Conservation (phyloP, 306 rosid species). For the Coriaria nepalensis region DNA sequence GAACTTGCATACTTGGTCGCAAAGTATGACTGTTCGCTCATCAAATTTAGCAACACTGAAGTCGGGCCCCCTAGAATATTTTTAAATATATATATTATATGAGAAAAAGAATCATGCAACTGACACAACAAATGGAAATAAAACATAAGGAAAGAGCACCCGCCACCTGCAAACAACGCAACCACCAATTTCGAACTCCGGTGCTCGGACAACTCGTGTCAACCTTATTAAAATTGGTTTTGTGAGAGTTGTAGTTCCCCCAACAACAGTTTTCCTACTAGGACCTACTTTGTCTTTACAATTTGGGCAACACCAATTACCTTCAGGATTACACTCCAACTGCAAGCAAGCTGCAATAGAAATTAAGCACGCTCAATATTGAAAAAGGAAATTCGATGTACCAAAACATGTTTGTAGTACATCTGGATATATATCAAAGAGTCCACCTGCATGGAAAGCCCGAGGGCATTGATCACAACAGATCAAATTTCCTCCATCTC, state of each 20-base stretch:
- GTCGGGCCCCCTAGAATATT: conserved; percentile 54
- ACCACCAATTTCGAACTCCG: conserved; percentile 87
- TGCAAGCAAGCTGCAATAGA: conserved; percentile 76
- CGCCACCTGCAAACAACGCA: conserved; percentile 95
- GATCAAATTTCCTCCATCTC: conserved; percentile 79
- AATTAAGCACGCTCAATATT: conserved; percentile 2
- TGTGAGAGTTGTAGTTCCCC: conserved; percentile 36
- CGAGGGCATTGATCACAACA: conserved; percentile 84
- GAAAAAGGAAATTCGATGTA: not conserved
- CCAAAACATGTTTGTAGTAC: not conserved
- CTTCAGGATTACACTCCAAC: conserved; percentile 43
- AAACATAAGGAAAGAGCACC: conserved; percentile 10
- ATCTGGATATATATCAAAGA: conserved; percentile 3
- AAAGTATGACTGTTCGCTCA: conserved; percentile 82
- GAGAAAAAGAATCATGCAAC: not conserved
- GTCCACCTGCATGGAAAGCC: conserved; percentile 82
- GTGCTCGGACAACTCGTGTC: conserved; percentile 70
- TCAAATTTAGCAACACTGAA: conserved; percentile 84
- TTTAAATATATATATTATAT: not conserved
- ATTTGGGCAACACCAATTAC: conserved; percentile 71
- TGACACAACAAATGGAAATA: not conserved
- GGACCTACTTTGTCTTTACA: conserved; percentile 58
- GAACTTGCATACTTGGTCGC: conserved; percentile 72
- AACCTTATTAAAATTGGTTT: conserved; percentile 79
- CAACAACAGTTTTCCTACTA: conserved; percentile 29